Base-by-base conservation (phyloP, 441 rosid genomes). In the Euphorbia schlechtendalii region DNA sequence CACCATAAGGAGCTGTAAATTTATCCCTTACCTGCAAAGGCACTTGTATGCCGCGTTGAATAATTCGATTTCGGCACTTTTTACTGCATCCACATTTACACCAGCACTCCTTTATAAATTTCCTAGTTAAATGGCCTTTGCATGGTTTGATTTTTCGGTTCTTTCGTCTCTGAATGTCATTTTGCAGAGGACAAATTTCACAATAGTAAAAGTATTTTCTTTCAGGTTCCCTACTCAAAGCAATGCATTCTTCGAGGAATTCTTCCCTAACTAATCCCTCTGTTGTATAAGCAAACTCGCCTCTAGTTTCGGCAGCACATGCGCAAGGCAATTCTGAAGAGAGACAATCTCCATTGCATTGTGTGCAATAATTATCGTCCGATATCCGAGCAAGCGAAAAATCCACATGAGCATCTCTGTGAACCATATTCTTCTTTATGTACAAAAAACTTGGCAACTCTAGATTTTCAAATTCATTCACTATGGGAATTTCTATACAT, bases 31-130 rank as follows among this genome's bases (percentile, higher is more conserved):
- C 81, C 81, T 80, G 78, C 76, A 80, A 75, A 49, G 70, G 51
- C 11, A 67, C 78, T n/a, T 55, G 68, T 24, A 80, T 73, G 40
- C 81, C 81, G 17, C 71, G 49, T 55, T 77, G 81, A 46, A 77
- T 71, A 22, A 77, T 66, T 14, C 77, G 73, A 41, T 80, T 77
- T 18, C 77, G 69, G 32, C 83, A 80, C 27, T 66, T 54, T 69
- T 48, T 63, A 57, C 10, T 66, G 68, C 81, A 80, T 5, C 81
- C 79, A 30, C 81, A 80, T 60, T 68, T 70, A 8, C 30, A 55
- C 83, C 81, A 80, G 63, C 83, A 80, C 53, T 80, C 83, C 70
- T 80, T 80, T 7, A 80, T 70, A 40, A 80, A 80, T 45, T 72
- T 80, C 72, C 78, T 75, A 20, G 52, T 74, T 51, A 80, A 12